phyloP scores from a whole-genome alignment of 2,329 filamentous ascomycete genomes.

The Claviceps fusiformis region DNA sequence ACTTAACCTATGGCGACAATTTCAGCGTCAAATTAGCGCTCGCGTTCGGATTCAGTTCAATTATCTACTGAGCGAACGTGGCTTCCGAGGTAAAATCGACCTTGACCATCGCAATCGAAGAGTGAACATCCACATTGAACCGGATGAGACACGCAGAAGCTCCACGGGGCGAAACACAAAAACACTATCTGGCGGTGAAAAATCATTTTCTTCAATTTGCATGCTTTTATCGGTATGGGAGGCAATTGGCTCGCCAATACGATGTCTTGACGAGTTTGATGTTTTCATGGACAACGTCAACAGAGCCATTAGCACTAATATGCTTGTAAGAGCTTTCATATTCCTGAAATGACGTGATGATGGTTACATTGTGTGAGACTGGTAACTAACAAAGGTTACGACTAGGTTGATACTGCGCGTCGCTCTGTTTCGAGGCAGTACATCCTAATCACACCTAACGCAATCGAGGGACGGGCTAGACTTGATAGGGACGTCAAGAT shows the following conservation, averaged over 20 bases:
- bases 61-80: conserved; percentile 77
- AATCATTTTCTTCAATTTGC: conserved; percentile 95
- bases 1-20: conserved; percentile 62
- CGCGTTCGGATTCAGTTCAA: conserved; percentile 75
- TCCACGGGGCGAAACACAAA: conserved; percentile 69
- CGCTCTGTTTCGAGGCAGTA: conserved; percentile 84
- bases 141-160: conserved; percentile 54
- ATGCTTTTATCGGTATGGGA: conserved; percentile 90
- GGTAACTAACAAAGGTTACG: conserved; percentile 2
- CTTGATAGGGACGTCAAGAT: conserved; percentile 62
- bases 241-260: conserved; percentile 89
- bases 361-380: neutral
- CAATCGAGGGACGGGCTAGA: conserved; percentile 48
- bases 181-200: conserved; percentile 90
- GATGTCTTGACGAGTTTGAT: conserved; percentile 95
- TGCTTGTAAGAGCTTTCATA: conserved; percentile 55
- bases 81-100: conserved; percentile 69
- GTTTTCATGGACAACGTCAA: conserved; percentile 99
- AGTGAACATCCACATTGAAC: conserved; percentile 66
- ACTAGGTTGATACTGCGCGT: conserved; percentile 69
- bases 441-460: conserved; percentile 90
- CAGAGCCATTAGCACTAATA: conserved; percentile 78
- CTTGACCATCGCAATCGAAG: conserved; percentile 63
- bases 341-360: neutral
- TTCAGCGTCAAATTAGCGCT: conserved; percentile 75